phyloP scores from a whole-genome alignment of 352 stramenopile species.

The Phytophthora ramorum region DNA sequence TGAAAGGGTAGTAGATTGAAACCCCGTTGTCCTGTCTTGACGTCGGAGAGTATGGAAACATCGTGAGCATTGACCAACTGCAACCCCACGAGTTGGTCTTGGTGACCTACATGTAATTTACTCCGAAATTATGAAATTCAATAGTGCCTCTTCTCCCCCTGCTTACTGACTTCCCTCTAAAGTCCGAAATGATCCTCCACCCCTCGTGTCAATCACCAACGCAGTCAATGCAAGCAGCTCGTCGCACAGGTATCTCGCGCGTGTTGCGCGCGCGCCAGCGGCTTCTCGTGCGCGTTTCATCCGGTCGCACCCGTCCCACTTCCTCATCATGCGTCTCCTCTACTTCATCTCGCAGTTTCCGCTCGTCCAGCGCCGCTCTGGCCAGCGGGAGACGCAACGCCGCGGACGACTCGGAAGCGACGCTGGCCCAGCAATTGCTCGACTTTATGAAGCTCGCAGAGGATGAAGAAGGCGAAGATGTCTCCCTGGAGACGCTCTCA shows the following conservation, averaged over 20 bases:
- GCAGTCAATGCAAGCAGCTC: slow-evolving; percentile 15
- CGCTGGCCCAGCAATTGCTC: slow-evolving; percentile 74
- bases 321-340: neutral
- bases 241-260: slow-evolving; percentile 1
- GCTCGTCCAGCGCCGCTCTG: slow-evolving; percentile 5
- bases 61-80: too few species aligned
- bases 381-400: slow-evolving; percentile 8
- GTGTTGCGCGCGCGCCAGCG: slow-evolving; percentile 12
- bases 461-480: slow-evolving; percentile 14
- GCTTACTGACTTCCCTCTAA: neutral
- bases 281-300: neutral
- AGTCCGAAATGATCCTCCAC: neutral
- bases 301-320: too few species aligned
- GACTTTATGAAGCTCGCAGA: slow-evolving; percentile 67
- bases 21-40: too few species aligned
- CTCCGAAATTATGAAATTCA: too few species aligned
- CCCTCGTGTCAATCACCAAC: neutral
- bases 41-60: too few species aligned
- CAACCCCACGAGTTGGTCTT: too few species aligned
- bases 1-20: too few species aligned
- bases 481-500: slow-evolving; percentile 1
- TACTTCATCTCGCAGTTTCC: slow-evolving; percentile 14
- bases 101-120: too few species aligned
- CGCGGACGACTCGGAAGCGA: slow-evolving; percentile 57
- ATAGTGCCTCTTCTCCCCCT: too few species aligned